These are phyloP conservation scores for Bryum argenteum DNA, from an alignment of 225 moss, liverwort and hornwort genomes.

Conservation along the genomic window DNA sequence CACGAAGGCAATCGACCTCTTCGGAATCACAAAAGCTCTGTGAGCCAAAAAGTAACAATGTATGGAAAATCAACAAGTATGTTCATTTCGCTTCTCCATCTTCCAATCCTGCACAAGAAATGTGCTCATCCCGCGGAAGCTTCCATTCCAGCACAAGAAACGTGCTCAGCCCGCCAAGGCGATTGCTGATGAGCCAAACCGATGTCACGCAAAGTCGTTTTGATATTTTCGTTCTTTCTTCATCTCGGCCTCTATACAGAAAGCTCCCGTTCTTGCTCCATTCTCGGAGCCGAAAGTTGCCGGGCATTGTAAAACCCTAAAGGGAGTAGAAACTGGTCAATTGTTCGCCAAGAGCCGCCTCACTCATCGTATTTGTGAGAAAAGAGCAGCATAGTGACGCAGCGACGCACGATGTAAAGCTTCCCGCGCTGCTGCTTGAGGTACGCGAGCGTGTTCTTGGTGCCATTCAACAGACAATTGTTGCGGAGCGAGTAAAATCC, in stretches of 20 bases:
- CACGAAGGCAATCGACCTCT: no score
- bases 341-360: neutral
- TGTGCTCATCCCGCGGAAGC: slow-evolving; percentile 6
- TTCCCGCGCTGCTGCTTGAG: slow-evolving; percentile 69
- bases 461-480: slow-evolving; percentile 49
- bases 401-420: slow-evolving; percentile 76
- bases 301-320: slow-evolving; percentile 2
- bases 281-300: neutral
- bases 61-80: neutral
- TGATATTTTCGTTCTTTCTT: neutral
- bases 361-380: slow-evolving; percentile 52
- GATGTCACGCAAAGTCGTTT: slow-evolving; percentile 19
- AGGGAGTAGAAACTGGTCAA: slow-evolving; percentile 13
- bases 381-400: slow-evolving; percentile 66
- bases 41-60: slow-evolving; percentile 8
- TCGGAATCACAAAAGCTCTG: neutral
- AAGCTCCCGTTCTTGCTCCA: neutral
- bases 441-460: slow-evolving; percentile 55
- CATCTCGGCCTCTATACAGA: slow-evolving; percentile 2
- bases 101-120: slow-evolving; percentile 17
- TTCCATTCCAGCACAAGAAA: slow-evolving; percentile 16
- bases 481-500: slow-evolving; percentile 51
- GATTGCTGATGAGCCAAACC: neutral
- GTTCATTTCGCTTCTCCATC: slow-evolving; percentile 3
- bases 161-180: slow-evolving; percentile 9